Percentiles rank a stretch among this genome's conserved stretches.
phyloP scores from a whole-genome alignment of 2,329 filamentous ascomycete genomes.

The Aspergillus sp. region DNA sequence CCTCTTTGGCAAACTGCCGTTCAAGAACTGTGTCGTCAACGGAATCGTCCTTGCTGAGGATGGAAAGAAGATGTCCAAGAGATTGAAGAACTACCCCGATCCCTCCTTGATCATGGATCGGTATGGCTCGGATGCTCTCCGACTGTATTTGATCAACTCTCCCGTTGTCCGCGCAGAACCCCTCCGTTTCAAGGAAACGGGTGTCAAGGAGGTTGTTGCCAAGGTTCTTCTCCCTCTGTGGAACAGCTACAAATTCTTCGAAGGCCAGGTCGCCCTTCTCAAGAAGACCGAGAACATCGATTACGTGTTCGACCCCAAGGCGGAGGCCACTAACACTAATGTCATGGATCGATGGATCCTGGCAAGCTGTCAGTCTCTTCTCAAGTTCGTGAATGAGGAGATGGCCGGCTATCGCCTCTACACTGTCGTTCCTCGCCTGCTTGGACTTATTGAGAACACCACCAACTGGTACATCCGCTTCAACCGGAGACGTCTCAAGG shows the following conservation, averaged over 20 bases:
- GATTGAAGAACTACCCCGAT: constrained; percentile 93
- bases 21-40: constrained; percentile 96
- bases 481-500: constrained; percentile 88
- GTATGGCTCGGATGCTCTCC: constrained; percentile 88
- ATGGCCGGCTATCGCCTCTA: constrained; percentile 82
- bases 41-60: constrained; percentile 92
- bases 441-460: constrained; percentile 84
- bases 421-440: constrained; percentile 83
- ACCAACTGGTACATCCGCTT: constrained; percentile 99
- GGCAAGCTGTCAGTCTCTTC: constrained; percentile 84
- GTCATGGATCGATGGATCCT: constrained; percentile 97
- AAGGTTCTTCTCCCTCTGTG: constrained; percentile 88
- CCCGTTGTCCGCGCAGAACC: constrained; percentile 91
- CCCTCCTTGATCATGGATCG: constrained; percentile 78
- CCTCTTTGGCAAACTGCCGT: constrained; percentile 79
- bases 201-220: constrained; percentile 91
- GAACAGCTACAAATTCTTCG: constrained; percentile 98
- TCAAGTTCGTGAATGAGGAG: constrained; percentile 89
- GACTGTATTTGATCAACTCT: constrained; percentile 95
- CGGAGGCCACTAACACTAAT: constrained; percentile 76
- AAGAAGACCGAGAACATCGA: constrained; percentile 81
- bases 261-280: constrained; percentile 78
- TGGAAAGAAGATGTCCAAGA: constrained; percentile 98
- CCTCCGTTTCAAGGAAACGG: constrained; percentile 83
- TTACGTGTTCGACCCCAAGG: constrained; percentile 74